Percentiles rank a stretch among this genome's conserved stretches.
Conservation (phyloP, 345 rosid genomes). For the Rhizophora apiculata region DNA sequence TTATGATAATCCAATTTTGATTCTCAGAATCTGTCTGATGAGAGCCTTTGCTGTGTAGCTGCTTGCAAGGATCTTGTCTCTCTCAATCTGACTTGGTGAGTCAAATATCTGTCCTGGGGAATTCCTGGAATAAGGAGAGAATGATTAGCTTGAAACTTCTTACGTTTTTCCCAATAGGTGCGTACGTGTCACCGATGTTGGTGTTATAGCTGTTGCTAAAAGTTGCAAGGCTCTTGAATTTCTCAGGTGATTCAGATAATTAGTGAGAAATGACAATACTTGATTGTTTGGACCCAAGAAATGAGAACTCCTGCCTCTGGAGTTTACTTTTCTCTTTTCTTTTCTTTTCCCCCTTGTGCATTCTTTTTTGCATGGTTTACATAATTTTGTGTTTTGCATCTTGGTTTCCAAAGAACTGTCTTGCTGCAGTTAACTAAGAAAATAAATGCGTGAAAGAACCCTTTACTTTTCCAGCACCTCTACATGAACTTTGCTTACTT, state of each 20-base stretch:
- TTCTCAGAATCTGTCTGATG: slow-evolving; percentile 82
- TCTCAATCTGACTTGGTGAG: slow-evolving; percentile 89
- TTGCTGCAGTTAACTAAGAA: no score
- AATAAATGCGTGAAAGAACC: no score
- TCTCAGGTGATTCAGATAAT: slow-evolving; percentile 48
- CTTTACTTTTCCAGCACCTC: no score
- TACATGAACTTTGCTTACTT: no score
- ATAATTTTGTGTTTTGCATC: no score
- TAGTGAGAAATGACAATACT: no score
- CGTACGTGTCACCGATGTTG: slow-evolving; percentile 66
- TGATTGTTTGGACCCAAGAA: no score
- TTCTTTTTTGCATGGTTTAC: no score
- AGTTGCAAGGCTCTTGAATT: slow-evolving; percentile 75
- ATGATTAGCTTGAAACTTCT: slow-evolving; percentile 9
- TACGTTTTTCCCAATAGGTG: slow-evolving; percentile 52
- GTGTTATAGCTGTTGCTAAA: slow-evolving; percentile 68
- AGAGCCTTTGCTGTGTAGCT: slow-evolving; percentile 68
- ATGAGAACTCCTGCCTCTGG: no score
- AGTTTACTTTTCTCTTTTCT: no score
- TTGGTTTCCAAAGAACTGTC: no score
- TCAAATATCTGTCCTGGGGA: slow-evolving; percentile 5
- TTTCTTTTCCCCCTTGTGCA: no score
- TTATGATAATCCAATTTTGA: slow-evolving; percentile 14
- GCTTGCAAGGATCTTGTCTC: slow-evolving; percentile 61
- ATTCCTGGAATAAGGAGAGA: slow-evolving; percentile 6